These are phyloP conservation scores for Ganoderma boninense DNA, from an alignment of 1,284 basidiomycete genomes.

Conservation along the genomic window DNA sequence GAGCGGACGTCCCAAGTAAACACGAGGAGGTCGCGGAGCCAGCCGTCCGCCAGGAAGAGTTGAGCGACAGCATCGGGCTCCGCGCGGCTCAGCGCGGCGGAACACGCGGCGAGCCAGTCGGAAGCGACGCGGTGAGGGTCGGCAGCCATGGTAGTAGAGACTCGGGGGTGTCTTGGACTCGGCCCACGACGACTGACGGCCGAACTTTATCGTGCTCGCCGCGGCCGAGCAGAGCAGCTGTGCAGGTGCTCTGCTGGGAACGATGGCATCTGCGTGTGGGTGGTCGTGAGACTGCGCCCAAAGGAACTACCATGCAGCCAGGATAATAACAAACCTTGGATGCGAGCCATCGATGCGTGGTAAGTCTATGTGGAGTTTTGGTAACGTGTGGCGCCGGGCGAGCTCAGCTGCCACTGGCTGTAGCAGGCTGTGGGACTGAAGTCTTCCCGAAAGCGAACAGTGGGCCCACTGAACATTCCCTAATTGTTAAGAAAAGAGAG, in stretches of 20 bases:
- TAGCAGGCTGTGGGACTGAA: neutral
- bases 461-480: neutral
- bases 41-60: conserved; percentile 53
- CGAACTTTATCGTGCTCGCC: conserved; percentile 3
- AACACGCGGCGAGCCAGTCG: conserved; percentile 56
- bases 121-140: conserved; percentile 40
- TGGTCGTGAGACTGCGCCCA: conserved; percentile 5
- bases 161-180: neutral
- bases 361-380: neutral
- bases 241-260: neutral
- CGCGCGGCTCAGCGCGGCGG: conserved; percentile 42
- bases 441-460: neutral
- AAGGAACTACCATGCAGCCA: neutral
- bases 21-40: conserved; percentile 67
- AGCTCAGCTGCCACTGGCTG: neutral
- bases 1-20: conserved; percentile 72
- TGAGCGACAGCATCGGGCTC: conserved; percentile 45
- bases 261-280: conserved; percentile 6
- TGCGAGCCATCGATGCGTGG: neutral
- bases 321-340: neutral
- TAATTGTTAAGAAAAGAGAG: neutral
- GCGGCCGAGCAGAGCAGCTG: neutral
- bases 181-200: neutral
- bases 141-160: neutral
- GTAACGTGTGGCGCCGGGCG: neutral